These are phyloP conservation scores for Pythium biforme DNA, from an alignment of 352 stramenopile species.

Conservation along the genomic window DNA sequence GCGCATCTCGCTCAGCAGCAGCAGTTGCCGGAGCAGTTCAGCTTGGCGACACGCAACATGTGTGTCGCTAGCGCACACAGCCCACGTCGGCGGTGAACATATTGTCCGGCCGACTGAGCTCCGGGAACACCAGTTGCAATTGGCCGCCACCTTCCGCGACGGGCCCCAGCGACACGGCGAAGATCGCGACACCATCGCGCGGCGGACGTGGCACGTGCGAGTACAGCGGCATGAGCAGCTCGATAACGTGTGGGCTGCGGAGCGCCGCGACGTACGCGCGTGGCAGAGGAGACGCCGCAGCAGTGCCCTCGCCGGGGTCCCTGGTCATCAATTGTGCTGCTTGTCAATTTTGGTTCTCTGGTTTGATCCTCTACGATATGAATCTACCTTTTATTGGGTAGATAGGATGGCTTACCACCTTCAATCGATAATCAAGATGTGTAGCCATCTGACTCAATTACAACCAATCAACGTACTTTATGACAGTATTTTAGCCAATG, in stretches of 20 bases:
- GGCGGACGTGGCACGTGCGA: neutral
- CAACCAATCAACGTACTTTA: too few species aligned
- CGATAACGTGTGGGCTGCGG: constrained; percentile 4
- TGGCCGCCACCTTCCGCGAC: neutral
- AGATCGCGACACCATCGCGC: neutral
- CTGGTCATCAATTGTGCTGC: neutral
- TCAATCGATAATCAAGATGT: too few species aligned
- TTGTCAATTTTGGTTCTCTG: too few species aligned
- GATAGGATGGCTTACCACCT: too few species aligned
- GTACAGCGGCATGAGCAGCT: constrained; percentile 10
- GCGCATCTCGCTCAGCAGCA: neutral
- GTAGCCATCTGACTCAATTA: neutral
- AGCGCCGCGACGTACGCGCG: constrained; percentile 1
- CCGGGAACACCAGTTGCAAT: constrained; percentile 12
- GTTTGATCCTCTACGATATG: too few species aligned
- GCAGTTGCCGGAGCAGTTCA: neutral
- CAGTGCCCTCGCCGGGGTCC: too few species aligned
- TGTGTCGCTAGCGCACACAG: neutral
- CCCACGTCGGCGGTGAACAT: constrained; percentile 1
- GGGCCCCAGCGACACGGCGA: neutral
- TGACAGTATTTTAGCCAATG: constrained; percentile 11
- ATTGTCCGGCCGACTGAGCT: constrained; percentile 10
- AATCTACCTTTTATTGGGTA: too few species aligned
- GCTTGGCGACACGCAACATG: neutral
- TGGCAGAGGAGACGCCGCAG: neutral